Evolutionary conservation across 768 basidiomycete genomes (phyloP), one percentile per base, ranked within the genome.

Genomic region (Lactarius akahatsu): DNA sequence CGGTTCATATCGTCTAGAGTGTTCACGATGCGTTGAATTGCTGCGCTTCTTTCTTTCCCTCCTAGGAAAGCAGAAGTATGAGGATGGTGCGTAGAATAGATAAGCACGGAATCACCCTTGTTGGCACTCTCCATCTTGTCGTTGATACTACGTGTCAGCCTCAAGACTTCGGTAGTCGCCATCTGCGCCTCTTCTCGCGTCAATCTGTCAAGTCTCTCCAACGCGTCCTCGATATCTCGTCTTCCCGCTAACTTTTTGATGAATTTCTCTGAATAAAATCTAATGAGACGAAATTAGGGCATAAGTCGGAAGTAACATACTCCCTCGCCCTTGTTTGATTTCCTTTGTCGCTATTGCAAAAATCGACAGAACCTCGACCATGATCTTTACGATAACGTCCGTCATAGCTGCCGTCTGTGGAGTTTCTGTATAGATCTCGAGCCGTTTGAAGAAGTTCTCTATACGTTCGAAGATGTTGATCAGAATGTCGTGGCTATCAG

Each of bases 361-460:
- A n/a, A 61, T 23, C 6, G 30, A 61, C 13, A 61, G 47, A 32
- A 61, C 32, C 20, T 61, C 60, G 3, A 26, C 32, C 45, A 61
- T 50, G 16, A 62, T 40, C 20, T 41, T 43, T 6, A 62, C 61
- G 4, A 62, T 43, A 3, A 55, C 16, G 0, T 62, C 54, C 38
- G 13, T 41, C 40, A 62, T 56, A 20, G 30, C 54, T 4, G 10
- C 18, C 9, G 40, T 62, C n/a, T 20, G 18, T 16, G 54, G 54
- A n/a, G 43, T 3, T 8, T 41, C 52, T 3, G 30, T 56, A 32
- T 62, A 62, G 1, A 20, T 28, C 30, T 62, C 61, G 28, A 62
- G 54, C 5, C 61, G 61, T 43, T 36, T 40, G 40, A 62, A 41
- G 16, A 55, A 56, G 10, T 30, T 32, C 15, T 32, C 61, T 18